These are phyloP conservation scores for Marasmius tenuissimus DNA, from an alignment of 1,284 basidiomycete genomes.

Conservation along the genomic window DNA sequence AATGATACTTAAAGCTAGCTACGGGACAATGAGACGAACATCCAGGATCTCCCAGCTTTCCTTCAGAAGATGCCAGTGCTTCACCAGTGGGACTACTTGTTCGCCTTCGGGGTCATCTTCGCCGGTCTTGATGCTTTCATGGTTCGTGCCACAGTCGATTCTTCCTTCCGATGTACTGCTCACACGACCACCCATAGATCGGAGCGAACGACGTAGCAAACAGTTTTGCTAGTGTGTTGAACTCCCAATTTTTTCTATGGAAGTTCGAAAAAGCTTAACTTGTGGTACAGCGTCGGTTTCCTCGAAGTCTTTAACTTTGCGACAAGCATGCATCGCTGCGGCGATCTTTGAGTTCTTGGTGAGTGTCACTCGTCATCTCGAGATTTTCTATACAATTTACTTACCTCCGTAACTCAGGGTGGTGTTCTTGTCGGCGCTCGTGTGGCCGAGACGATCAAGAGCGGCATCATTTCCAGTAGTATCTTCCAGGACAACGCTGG, in stretches of 20 bases:
- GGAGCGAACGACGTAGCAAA: conserved; percentile 31
- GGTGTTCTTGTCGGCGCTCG: conserved; percentile 29
- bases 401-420: conserved; percentile 9
- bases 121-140: conserved; percentile 29
- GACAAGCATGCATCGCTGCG: conserved; percentile 27
- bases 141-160: conserved; percentile 15
- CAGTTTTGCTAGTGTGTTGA: conserved; percentile 14
- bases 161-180: neutral
- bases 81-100: conserved; percentile 28
- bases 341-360: conserved; percentile 27
- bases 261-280: conserved; percentile 5
- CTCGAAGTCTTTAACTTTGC: conserved; percentile 26
- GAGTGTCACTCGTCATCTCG: neutral
- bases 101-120: conserved; percentile 28
- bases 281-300: conserved; percentile 25
- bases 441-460: conserved; percentile 29
- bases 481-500: conserved; percentile 26
- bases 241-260: neutral
- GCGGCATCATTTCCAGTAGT: conserved; percentile 20
- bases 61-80: neutral
- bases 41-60: too few species aligned
- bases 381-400: neutral
- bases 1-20: too few species aligned
- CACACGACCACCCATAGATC: neutral
- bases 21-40: too few species aligned